These are phyloP conservation scores for Oryza australiensis DNA, from an alignment of 176 grass and related monocot species.

Conservation along the genomic window DNA sequence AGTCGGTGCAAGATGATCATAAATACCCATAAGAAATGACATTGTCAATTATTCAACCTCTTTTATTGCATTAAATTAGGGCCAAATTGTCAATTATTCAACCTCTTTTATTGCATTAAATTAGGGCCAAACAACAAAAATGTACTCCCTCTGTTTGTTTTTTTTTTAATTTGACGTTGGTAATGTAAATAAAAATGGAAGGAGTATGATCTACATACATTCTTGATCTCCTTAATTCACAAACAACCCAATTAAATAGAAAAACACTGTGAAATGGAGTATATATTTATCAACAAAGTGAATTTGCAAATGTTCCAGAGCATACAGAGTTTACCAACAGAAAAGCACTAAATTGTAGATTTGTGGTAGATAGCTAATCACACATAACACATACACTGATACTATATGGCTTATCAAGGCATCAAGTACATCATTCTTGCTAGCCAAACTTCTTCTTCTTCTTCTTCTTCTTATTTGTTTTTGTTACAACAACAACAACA, in stretches of 20 bases:
- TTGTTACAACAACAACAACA: too few species aligned
- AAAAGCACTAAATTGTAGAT: background rate
- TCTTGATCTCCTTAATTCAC: background rate
- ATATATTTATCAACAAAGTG: background rate
- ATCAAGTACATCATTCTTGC: background rate
- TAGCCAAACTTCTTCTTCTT: too few species aligned
- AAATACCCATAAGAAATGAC: background rate
- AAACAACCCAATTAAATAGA: background rate
- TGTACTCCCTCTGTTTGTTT: too few species aligned
- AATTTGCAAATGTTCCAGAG: slow-evolving; percentile 8
- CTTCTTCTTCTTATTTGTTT: too few species aligned
- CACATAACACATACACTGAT: background rate
- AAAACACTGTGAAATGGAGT: background rate
- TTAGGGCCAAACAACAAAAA: background rate
- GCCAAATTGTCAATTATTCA: background rate
- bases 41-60: background rate
- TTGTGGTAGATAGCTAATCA: background rate
- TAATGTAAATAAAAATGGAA: too few species aligned
- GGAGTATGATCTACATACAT: background rate
- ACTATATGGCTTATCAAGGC: background rate
- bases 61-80: background rate
- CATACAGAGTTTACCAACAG: background rate
- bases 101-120: background rate
- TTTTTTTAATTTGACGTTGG: too few species aligned
- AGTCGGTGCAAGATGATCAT: background rate